Evolutionary conservation across 352 stramenopile species (phyloP), one percentile per base, ranked within the genome.

Genomic region (Globisporangium viniferum): DNA sequence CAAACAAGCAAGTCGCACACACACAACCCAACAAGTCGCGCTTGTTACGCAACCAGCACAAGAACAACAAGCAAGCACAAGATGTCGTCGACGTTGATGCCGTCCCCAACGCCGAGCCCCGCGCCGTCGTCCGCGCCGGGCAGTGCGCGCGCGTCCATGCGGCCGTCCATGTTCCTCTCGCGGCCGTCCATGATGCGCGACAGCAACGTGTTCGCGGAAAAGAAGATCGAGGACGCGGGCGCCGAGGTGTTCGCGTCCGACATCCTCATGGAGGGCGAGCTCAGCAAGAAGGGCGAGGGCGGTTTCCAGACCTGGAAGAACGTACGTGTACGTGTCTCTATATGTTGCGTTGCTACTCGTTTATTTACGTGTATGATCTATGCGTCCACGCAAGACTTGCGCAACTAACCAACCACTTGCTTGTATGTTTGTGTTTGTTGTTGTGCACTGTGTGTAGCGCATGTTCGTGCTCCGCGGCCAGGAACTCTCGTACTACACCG

Each of bases 391-490:
- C 41, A 39, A 31, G 27, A 24, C 14, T 33, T 18, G n/a, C 22
- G 29, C 9, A 22, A 9, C 8, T 9, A 33, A 48, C 41, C 51
- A 36, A 35, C 4, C 7, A 61, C n/a, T 14, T 35, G 7, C 0
- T 56, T 61, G 31, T 63, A 6, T 46, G n/a, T 56, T 15, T 48
- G 35, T 41, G 39, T 14, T 48, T 48, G 41, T 39, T 39, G 33
- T n/a, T n/a, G 14, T n/a, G 41, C 15, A 48, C 41, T 48, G 41
- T 48, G 2, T 36, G 3, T 63, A 92, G 84, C 80, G 84, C 49
- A 83, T 90, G 62, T 90, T 92, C 59, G 81, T 90, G 55, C 66
- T 92, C 35, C 84, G 84, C 20, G 81, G 84, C 8, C 81, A 90
- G 48, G 79, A 89, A 70, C 69, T 92, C 20, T 81, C 76, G 64